Percentiles rank a stretch among this genome's conserved stretches.
phyloP scores from a whole-genome alignment of 2,329 filamentous ascomycete species.

The Ceratocystis alfenasii region DNA sequence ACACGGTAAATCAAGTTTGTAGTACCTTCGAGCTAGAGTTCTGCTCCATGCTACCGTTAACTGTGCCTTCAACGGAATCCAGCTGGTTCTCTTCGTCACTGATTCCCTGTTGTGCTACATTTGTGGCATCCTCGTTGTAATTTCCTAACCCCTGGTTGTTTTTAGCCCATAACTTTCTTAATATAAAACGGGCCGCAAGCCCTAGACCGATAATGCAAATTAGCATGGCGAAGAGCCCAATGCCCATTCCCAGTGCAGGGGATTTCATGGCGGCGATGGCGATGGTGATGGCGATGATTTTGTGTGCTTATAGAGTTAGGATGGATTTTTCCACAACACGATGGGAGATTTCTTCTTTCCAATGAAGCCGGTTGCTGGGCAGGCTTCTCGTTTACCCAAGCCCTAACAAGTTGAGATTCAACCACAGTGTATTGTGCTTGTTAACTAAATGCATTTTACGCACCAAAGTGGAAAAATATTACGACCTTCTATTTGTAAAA shows the following conservation, averaged over 20 bases:
- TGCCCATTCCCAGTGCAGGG: not conserved
- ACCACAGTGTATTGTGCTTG: too few relatives aligned
- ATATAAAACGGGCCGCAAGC: not conserved
- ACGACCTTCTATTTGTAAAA: too few relatives aligned
- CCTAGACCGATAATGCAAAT: not conserved
- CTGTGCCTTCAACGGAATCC: not conserved
- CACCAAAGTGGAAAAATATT: too few relatives aligned
- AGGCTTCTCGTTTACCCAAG: too few relatives aligned
- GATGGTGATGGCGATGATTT: not conserved
- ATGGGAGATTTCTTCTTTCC: too few relatives aligned
- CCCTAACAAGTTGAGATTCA: too few relatives aligned
- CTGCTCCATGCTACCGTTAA: not conserved
- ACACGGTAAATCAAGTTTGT: not conserved
- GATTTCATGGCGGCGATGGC: not conserved
- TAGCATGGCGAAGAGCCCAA: not conserved
- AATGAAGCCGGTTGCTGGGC: too few relatives aligned
- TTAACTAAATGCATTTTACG: too few relatives aligned
- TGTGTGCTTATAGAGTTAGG: not conserved
- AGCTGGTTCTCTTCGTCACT: conserved; percentile 1
- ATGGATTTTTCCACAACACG: not conserved
- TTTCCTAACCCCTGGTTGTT: not conserved
- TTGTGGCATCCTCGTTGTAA: not conserved
- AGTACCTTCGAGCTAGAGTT: not conserved
- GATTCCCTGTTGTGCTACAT: not conserved
- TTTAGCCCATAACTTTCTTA: not conserved